These are phyloP conservation scores for Nepenthes gracilis DNA, from an alignment of 148 eudicot species.

Conservation along the genomic window DNA sequence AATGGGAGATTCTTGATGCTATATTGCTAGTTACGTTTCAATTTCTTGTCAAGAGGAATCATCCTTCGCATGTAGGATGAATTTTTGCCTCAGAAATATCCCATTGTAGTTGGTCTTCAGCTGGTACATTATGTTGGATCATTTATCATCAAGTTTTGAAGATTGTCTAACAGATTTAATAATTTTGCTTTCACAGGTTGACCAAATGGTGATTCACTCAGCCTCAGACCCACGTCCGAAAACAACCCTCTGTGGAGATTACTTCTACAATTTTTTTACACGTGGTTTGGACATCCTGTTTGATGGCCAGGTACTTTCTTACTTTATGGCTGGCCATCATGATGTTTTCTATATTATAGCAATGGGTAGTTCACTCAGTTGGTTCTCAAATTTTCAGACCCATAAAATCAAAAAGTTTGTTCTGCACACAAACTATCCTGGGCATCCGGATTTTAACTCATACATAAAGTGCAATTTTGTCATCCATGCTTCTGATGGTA, in stretches of 20 bases:
- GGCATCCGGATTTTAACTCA: conserved; percentile 94
- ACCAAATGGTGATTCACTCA: conserved; percentile 98
- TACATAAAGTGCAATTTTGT: conserved; percentile 94
- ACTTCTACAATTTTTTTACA: conserved; percentile 82
- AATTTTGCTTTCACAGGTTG: conserved; percentile 45
- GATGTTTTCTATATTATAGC: not conserved
- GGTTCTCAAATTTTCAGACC: conserved; percentile 42
- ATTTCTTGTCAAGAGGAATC: too few species aligned
- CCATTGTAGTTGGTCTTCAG: too few species aligned
- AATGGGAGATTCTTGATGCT: too few species aligned
- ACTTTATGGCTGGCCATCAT: not conserved
- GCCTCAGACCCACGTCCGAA: conserved; percentile 81
- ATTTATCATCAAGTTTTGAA: not conserved
- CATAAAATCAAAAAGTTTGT: conserved; percentile 96
- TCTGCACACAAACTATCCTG: conserved; percentile 88
- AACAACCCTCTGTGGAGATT: conserved; percentile 92
- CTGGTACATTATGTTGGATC: not conserved
- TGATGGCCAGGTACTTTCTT: conserved; percentile 75
- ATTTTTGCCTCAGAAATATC: too few species aligned
- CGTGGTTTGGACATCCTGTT: conserved; percentile 97
- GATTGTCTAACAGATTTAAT: not conserved
- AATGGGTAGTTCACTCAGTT: conserved; percentile 5
- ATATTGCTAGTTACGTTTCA: too few species aligned
- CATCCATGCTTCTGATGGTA: conserved; percentile 57
- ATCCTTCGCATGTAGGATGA: too few species aligned